These are phyloP conservation scores for Scenedesmus sp. DNA, from an alignment of 163 green algal species.

Conservation along the genomic window DNA sequence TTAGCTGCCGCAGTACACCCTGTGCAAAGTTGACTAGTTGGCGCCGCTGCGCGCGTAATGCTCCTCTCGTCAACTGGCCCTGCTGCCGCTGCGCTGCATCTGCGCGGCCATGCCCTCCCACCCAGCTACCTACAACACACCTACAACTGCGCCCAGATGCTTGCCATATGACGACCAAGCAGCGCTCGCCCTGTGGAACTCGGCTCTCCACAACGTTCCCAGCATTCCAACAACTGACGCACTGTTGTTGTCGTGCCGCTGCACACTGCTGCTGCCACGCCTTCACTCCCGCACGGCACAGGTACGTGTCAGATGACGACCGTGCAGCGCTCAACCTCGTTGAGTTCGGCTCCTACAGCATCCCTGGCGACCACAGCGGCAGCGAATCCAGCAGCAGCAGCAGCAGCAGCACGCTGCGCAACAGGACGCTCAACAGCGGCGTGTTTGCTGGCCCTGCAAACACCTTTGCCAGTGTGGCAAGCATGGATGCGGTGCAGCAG, in stretches of 20 bases:
- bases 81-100: too few species aligned
- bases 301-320: slow-evolving; percentile 87
- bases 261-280: slow-evolving; percentile 31
- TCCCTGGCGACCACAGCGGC: slow-evolving; percentile 53
- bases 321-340: slow-evolving; percentile 86
- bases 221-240: too few species aligned
- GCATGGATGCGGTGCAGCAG: not conserved
- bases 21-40: too few species aligned
- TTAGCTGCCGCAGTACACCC: too few species aligned
- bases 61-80: too few species aligned
- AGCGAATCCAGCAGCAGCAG: not conserved
- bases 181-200: too few species aligned
- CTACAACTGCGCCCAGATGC: too few species aligned
- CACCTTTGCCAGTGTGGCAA: not conserved
- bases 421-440: not conserved
- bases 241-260: not conserved
- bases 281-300: slow-evolving; percentile 11
- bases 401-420: not conserved
- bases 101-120: too few species aligned
- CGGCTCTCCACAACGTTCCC: too few species aligned
- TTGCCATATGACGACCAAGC: too few species aligned
- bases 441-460: not conserved
- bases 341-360: slow-evolving; percentile 72
- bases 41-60: too few species aligned
- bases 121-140: too few species aligned